Base-by-base conservation (phyloP, 2,329 filamentous ascomycete genomes). In the Penicillium sp. region DNA sequence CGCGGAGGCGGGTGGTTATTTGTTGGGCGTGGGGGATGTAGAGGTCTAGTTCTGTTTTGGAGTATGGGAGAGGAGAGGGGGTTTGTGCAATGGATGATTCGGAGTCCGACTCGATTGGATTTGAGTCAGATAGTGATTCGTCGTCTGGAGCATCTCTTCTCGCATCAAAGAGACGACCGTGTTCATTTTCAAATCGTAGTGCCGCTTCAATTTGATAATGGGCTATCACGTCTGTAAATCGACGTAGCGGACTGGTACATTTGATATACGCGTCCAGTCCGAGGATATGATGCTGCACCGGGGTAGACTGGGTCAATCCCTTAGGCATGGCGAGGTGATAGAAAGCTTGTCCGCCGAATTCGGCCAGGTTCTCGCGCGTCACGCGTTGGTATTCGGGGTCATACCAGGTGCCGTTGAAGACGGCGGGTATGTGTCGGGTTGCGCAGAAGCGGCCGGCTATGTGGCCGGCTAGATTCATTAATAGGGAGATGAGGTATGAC, bases 141-240 rank as follows among this genome's bases (percentile, higher is more conserved):
- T 43, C 39, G 3, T 42, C 50, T 1, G 58, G 58, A 16, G 50
- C 52, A 43, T 68, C 66, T 3, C 62, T 52, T 5, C 62, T 60
- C 24, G 66, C 67, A 44, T 77, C 61, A 21, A 83, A 71, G n/a
- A 65, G 73, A 18, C 69, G 67, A 13, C 78, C 77, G 4, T 75
- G 74, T 26, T 70, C 63, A 10, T 79, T 76, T 69, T 87, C 84
- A 56, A 81, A 77, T 10, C 82, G 81, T 36, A 88, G 62, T 1
- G 82, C 83, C 6, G 84, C 81, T 72, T 87, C 84, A 43, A 87
- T 85, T 60, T 88, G 85, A 78, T 85, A 87, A 65, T 87, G 84
- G 10, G 78, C 73, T 42, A 87, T 75, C 66, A 87, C 77, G 67
- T 88, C 85, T 43, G 75, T 77, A 67, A 82, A 87, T 33, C 85